Evolutionary conservation across 352 stramenopile species (phyloP), one percentile per base, ranked within the genome.

Genomic region (Phytophthora litchii): DNA sequence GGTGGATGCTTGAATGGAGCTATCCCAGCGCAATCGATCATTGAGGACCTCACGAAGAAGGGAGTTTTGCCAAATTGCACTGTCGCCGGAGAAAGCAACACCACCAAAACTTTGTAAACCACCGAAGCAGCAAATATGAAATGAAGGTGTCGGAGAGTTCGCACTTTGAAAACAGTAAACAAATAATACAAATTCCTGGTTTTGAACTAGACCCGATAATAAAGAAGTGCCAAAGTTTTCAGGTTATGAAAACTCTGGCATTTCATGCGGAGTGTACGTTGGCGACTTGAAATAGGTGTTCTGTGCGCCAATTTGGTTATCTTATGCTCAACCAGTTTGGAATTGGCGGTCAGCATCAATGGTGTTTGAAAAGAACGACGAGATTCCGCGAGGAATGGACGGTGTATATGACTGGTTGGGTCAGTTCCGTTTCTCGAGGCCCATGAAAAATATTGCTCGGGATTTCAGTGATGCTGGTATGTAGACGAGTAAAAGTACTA

Each of bases 1-100:
- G 84, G 84, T 9, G 82, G 80, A 9, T 94, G 84, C 37, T 50
- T 84, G 23, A 93, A 93, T 56, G 82, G 77, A 42, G 83, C 53
- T 1, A 86, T 92, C 25, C 71, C 76, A 2, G 70, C 71, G 7
- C 72, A 74, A 41, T 51, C 72, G 44, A 69, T 92, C 32, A 82
- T 92, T 36, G 42, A 58, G 13, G 65, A 80, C 41, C 64, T 80
- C 34, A 67, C n/a, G 7, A 47, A 23, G 7, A 76, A 72, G 34
- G 58, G 58, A 9, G 64, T 80, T 31, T 54, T 86, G 10, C 76
- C 76, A 9, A 68, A 62, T 6, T 86, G 76, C 29, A 54, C 70
- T 1, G 58, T 76, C 13, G 72, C 59, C 6, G 31, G 63, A 46
- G 38, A 29, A 17, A 65, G 34, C 21, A 64, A 29, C 16, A 64